Evolutionary conservation across 2,329 filamentous ascomycete genomes (phyloP).

Genomic region (Fusarium sp.): DNA sequence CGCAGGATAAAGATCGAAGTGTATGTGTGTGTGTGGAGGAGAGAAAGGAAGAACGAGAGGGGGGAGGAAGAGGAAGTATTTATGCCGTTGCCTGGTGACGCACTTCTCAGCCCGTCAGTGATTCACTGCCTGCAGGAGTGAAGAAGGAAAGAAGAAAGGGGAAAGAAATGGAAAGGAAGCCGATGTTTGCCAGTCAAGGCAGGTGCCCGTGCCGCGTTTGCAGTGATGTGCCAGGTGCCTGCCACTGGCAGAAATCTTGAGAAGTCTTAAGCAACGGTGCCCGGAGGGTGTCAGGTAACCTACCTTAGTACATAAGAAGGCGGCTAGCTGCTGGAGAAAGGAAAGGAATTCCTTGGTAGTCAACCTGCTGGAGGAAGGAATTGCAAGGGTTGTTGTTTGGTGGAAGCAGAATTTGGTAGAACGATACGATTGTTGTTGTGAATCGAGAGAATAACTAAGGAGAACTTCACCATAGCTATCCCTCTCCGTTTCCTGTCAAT

Average conservation of each 20-base stretch:
- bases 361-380: not conserved
- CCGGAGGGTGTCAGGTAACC: not conserved
- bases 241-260: slow-evolving; percentile 9
- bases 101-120: not conserved
- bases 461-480: not conserved
- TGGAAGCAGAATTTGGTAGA: not conserved
- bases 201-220: slow-evolving; percentile 15
- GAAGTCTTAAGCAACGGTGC: not conserved
- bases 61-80: slow-evolving; percentile 2
- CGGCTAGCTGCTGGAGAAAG: not conserved
- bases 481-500: not conserved
- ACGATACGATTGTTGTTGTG: not conserved
- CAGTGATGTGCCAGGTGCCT: not conserved
- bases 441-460: not conserved
- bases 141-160: not conserved
- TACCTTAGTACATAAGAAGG: not conserved
- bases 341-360: not conserved
- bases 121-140: slow-evolving; percentile 7
- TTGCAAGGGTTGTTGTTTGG: not conserved
- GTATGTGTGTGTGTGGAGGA: slow-evolving; percentile 10
- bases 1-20: not conserved
- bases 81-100: slow-evolving; percentile 5
- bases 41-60: slow-evolving; percentile 3
- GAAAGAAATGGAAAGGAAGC: not conserved
- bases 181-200: slow-evolving; percentile 8